These are phyloP conservation scores for Chamaenerion angustifolium DNA, from an alignment of 345 rosid species.

Conservation along the genomic window DNA sequence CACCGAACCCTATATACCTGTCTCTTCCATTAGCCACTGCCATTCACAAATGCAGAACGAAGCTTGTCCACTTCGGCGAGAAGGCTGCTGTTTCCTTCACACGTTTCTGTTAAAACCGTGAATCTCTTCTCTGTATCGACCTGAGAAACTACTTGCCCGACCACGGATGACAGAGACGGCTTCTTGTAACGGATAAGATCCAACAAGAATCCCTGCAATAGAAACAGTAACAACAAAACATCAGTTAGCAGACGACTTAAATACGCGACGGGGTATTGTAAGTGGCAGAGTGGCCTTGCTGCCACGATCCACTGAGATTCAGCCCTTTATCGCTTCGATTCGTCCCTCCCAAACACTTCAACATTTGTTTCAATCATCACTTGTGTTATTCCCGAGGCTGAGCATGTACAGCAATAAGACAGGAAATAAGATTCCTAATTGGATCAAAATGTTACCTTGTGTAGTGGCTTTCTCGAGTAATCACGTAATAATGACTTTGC, in stretches of 20 bases:
- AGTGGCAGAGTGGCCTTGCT: too few relatives aligned
- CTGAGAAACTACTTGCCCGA: slow-evolving; percentile 12
- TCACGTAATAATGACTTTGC: slow-evolving; percentile 57
- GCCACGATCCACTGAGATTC: too few relatives aligned
- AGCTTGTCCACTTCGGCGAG: slow-evolving; percentile 48
- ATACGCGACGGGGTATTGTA: too few relatives aligned
- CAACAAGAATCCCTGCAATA: slow-evolving; percentile 58
- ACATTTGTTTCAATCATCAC: too few relatives aligned
- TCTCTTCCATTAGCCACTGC: neutral
- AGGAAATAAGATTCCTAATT: too few relatives aligned
- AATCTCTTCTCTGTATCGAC: slow-evolving; percentile 21
- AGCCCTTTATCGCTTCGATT: too few relatives aligned
- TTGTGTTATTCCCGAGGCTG: too few relatives aligned
- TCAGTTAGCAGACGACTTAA: too few relatives aligned
- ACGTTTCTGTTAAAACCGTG: slow-evolving; percentile 38
- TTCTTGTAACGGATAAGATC: slow-evolving; percentile 32
- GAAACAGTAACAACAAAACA: too few relatives aligned
- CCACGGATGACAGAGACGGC: slow-evolving; percentile 4
- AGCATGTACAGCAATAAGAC: too few relatives aligned
- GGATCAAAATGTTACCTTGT: slow-evolving; percentile 35
- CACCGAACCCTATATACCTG: too few relatives aligned
- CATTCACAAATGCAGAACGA: slow-evolving; percentile 5
- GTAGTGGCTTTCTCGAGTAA: slow-evolving; percentile 39
- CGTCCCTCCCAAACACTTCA: too few relatives aligned
- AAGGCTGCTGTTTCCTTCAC: slow-evolving; percentile 50